Conservation (phyloP, 768 basidiomycete genomes). For the Calocybe cyanea region DNA sequence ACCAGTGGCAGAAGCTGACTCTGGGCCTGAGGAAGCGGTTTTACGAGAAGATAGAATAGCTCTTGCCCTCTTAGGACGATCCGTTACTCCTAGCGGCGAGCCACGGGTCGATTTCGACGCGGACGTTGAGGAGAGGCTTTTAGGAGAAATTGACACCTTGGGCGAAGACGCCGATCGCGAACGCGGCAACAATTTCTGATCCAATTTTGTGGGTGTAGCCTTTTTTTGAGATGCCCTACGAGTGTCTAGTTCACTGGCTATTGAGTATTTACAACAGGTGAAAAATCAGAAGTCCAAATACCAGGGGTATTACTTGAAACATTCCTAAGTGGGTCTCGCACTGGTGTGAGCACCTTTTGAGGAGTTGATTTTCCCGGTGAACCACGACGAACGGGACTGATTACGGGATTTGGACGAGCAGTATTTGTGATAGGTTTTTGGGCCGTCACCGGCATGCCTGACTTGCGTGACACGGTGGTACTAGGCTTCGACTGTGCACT, state of each 20-base stretch:
- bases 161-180: constrained; percentile 11
- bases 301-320: constrained; percentile 26
- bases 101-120: constrained; percentile 1
- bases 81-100: constrained; percentile 9
- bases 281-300: constrained; percentile 18
- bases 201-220: constrained; percentile 10
- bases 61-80: constrained; percentile 25
- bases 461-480: constrained; percentile 6
- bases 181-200: constrained; percentile 3
- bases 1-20: not conserved
- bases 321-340: constrained; percentile 36
- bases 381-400: no score
- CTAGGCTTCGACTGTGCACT: constrained; percentile 14
- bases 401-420: constrained; percentile 11
- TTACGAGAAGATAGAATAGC: constrained; percentile 25
- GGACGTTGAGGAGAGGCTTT: constrained; percentile 8
- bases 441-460: not conserved
- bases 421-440: constrained; percentile 17
- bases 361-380: constrained; percentile 5
- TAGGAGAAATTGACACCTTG: constrained; percentile 7
- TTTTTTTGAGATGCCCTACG: constrained; percentile 9
- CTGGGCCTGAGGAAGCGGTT: constrained; percentile 3
- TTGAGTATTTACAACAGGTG: not conserved
- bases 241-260: constrained; percentile 23
- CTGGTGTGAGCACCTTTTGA: constrained; percentile 36